Evolutionary conservation across 225 moss, liverwort and hornwort species (phyloP).

Genomic region (Polytrichum formosum): DNA sequence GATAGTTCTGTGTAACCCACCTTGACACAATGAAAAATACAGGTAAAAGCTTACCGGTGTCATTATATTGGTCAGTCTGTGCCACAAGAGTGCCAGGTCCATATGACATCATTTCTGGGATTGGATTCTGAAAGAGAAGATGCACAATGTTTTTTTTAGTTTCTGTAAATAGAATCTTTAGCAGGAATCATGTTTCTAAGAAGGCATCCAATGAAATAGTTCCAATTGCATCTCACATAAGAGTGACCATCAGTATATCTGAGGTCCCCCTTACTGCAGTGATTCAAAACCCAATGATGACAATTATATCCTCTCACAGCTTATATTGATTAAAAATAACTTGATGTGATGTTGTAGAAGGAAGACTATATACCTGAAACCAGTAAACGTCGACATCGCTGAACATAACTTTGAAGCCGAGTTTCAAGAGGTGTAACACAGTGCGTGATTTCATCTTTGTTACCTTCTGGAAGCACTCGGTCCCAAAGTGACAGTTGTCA

Average conservation of each 20-base stretch:
- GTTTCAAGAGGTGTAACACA: constrained; percentile 72
- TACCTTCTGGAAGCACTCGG: constrained; percentile 81
- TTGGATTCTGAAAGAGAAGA: constrained; percentile 51
- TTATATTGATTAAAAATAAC: too few relatives aligned
- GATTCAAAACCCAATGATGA: too few relatives aligned
- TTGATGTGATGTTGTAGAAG: too few relatives aligned
- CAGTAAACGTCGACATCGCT: constrained; percentile 98
- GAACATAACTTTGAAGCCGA: constrained; percentile 93
- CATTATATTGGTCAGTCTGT: constrained; percentile 86
- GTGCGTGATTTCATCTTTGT: constrained; percentile 95
- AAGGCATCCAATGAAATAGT: too few relatives aligned
- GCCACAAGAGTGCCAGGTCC: constrained; percentile 79
- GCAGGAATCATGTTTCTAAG: background rate
- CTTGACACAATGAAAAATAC: background rate
- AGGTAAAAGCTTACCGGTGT: constrained; percentile 51
- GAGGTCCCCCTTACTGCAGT: too few relatives aligned
- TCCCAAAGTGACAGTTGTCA: constrained; percentile 89
- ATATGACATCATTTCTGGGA: constrained; percentile 79
- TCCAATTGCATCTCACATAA: too few relatives aligned
- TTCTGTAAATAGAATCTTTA: background rate
- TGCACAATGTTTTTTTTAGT: background rate
- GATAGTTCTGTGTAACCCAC: too few relatives aligned
- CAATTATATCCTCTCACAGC: too few relatives aligned
- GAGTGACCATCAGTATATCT: too few relatives aligned
- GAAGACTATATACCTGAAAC: constrained; percentile 53